Evolutionary conservation across 495 filamentous ascomycete genomes (phyloP).

Genomic region (Sporormia fimetaria): DNA sequence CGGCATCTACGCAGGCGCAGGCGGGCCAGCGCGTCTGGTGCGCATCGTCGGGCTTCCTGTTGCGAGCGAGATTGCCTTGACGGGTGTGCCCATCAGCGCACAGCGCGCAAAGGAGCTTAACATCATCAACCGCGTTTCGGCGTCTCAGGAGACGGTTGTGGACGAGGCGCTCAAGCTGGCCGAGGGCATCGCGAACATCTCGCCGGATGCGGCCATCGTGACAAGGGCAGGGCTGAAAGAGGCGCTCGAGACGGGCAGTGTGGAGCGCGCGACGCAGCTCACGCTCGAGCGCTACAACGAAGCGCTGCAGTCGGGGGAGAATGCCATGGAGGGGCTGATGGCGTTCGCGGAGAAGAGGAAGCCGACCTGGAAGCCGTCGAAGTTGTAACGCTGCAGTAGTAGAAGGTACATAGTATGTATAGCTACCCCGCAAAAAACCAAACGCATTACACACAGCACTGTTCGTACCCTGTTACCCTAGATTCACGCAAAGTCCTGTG

Average conservation of each 20-base stretch:
- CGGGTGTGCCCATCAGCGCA: slow-evolving; percentile 22
- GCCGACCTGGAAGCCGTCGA: slow-evolving; percentile 25
- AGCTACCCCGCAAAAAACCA: too few relatives aligned
- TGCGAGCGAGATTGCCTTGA: slow-evolving; percentile 27
- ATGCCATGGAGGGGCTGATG: slow-evolving; percentile 24
- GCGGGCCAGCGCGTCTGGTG: slow-evolving; percentile 26
- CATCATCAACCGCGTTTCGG: slow-evolving; percentile 25
- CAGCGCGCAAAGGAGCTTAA: slow-evolving; percentile 21
- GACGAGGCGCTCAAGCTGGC: slow-evolving; percentile 27
- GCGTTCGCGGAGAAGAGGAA: slow-evolving; percentile 29
- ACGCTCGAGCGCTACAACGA: slow-evolving; percentile 22
- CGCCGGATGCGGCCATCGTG: slow-evolving; percentile 27
- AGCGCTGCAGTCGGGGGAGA: slow-evolving; percentile 20
- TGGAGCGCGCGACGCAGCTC: slow-evolving; percentile 26
- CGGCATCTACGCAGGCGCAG: slow-evolving; percentile 28
- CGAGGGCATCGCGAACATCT: slow-evolving; percentile 20
- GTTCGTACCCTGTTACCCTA: too few relatives aligned
- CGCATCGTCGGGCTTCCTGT: slow-evolving; percentile 26
- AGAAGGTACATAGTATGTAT: too few relatives aligned
- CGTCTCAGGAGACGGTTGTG: slow-evolving; percentile 21
- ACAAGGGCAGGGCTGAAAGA: slow-evolving; percentile 25
- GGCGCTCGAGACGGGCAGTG: slow-evolving; percentile 26
- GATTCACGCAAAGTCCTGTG: too few relatives aligned
- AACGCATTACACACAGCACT: too few relatives aligned
- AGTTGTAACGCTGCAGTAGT: too few relatives aligned